Conservation (phyloP, 306 rosid genomes). For the Fragaria ananassa region DNA sequence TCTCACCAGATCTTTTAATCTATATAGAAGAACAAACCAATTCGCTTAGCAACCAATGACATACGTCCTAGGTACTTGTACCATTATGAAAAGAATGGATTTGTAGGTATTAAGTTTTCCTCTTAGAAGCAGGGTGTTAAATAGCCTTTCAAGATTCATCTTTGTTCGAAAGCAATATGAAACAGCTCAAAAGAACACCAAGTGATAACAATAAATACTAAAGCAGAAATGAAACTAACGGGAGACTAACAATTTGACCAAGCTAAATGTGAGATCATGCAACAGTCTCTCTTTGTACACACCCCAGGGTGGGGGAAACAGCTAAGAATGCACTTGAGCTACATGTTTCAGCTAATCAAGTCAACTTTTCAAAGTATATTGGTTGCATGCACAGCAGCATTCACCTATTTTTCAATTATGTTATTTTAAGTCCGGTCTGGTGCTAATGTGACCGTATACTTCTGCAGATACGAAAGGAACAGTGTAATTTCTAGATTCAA, state of each 20-base stretch:
- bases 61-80: slow-evolving; percentile 6
- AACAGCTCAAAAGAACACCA: not conserved
- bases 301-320: not conserved
- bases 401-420: not conserved
- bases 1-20: slow-evolving; percentile 93
- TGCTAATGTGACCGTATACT: not conserved
- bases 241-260: not conserved
- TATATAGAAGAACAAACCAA: slow-evolving; percentile 30
- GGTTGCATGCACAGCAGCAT: not conserved
- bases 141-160: not conserved
- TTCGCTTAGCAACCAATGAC: slow-evolving; percentile 16
- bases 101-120: not conserved
- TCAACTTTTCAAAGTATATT: not conserved
- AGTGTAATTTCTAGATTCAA: not conserved
- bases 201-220: not conserved
- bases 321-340: not conserved
- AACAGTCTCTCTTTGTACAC: not conserved
- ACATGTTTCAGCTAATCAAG: not conserved
- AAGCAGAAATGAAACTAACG: not conserved
- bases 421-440: not conserved
- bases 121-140: not conserved
- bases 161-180: not conserved
- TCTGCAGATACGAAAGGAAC: not conserved
- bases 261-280: not conserved
- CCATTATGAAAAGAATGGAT: not conserved